A percentile compares a stretch with the other conserved stretches of the same genome.
Evolutionary conservation across 2,329 filamentous ascomycete genomes (phyloP).

Genomic region (Cladophialophora yegresii): DNA sequence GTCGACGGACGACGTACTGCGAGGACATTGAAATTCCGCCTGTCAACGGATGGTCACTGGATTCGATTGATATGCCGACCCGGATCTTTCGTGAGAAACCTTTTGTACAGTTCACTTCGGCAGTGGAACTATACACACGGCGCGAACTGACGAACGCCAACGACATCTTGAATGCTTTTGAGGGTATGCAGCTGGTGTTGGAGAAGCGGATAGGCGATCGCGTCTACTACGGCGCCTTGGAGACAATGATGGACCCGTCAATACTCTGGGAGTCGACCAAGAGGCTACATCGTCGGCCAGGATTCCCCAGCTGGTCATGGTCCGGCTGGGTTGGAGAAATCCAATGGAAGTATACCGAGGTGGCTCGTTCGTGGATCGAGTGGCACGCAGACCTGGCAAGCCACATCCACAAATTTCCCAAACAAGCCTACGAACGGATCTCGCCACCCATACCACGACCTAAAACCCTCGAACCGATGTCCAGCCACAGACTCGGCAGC

Average conservation of each 20-base stretch:
- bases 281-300: conserved; percentile 27
- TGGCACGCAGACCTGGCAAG: conserved; percentile 32
- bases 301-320: conserved; percentile 37
- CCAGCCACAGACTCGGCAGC: conserved; percentile 26
- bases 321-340: conserved; percentile 37
- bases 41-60: conserved; percentile 35
- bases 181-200: conserved; percentile 34
- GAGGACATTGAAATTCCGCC: conserved; percentile 36
- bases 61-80: conserved; percentile 38
- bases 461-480: conserved; percentile 20
- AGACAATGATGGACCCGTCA: conserved; percentile 36
- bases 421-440: conserved; percentile 30
- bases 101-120: conserved; percentile 37
- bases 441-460: conserved; percentile 29
- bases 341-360: conserved; percentile 37
- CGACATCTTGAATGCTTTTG: conserved; percentile 36
- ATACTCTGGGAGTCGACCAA: conserved; percentile 37
- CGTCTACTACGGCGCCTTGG: conserved; percentile 34
- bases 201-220: conserved; percentile 33
- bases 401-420: conserved; percentile 30
- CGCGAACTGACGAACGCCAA: conserved; percentile 35
- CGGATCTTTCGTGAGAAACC: conserved; percentile 36
- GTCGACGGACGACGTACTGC: conserved; percentile 36
- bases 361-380: conserved; percentile 35
- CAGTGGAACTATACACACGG: conserved; percentile 37